Percentiles rank a stretch among this genome's conserved stretches.
Conservation (phyloP, 257 asterid species). For the Coffea eugenioides region DNA sequence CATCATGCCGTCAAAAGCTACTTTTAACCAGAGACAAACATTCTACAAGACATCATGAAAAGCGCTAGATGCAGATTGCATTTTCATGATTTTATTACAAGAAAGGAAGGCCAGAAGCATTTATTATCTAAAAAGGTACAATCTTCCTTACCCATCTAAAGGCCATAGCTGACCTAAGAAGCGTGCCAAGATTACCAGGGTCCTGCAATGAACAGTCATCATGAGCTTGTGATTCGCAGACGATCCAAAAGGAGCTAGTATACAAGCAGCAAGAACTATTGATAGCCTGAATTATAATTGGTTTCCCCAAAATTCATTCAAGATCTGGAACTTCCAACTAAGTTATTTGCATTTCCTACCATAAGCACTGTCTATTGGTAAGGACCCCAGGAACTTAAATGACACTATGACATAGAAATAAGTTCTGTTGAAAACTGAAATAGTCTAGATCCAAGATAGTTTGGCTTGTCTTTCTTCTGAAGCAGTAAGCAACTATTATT, state of each 20-base stretch:
- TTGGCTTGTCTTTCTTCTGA: neutral
- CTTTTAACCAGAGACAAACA: neutral
- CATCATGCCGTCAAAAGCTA: neutral
- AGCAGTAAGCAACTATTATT: too few species aligned
- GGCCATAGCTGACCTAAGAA: constrained; percentile 84
- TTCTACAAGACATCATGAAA: too few species aligned
- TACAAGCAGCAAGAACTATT: constrained; percentile 1
- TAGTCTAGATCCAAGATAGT: neutral
- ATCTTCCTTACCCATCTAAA: constrained; percentile 75
- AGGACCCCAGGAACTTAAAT: neutral
- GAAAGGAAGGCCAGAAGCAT: neutral
- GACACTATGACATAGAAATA: neutral
- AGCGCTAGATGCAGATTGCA: neutral
- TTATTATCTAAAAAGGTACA: neutral
- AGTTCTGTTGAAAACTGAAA: neutral
- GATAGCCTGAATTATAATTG: neutral
- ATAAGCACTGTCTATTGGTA: neutral
- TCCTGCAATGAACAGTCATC: constrained; percentile 52
- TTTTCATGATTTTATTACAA: neutral
- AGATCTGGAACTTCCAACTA: constrained; percentile 1
- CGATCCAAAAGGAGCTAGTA: constrained; percentile 1
- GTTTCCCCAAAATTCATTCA: neutral
- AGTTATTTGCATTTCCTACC: neutral
- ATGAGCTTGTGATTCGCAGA: constrained; percentile 5
- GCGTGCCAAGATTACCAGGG: constrained; percentile 94